phyloP scores from a whole-genome alignment of 257 asterid species.

The Capsicum chinense region DNA sequence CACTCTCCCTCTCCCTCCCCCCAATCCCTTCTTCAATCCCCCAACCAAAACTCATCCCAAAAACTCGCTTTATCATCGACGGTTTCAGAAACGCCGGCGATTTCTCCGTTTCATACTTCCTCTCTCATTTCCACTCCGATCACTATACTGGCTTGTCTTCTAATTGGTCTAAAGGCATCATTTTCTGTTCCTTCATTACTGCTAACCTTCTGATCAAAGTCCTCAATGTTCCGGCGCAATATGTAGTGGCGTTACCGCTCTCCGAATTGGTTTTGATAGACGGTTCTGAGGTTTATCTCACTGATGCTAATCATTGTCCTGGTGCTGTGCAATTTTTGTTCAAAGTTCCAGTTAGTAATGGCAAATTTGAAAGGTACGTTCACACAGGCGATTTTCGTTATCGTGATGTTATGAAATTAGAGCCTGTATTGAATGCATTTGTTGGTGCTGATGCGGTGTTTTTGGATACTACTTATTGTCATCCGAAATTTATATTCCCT shows the following conservation, averaged over 20 bases:
- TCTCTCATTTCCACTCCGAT: slow-evolving; percentile 94
- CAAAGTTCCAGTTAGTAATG: slow-evolving; percentile 54
- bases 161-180: slow-evolving; percentile 73
- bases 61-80: slow-evolving; percentile 82
- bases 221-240: slow-evolving; percentile 59
- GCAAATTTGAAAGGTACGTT: slow-evolving; percentile 69
- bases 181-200: slow-evolving; percentile 72
- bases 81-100: slow-evolving; percentile 69
- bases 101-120: slow-evolving; percentile 82
- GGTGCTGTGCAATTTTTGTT: slow-evolving; percentile 92
- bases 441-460: slow-evolving; percentile 83
- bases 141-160: slow-evolving; percentile 85
- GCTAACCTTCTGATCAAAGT: slow-evolving; percentile 69
- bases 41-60: slow-evolving; percentile 73
- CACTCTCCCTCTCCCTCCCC: slow-evolving; percentile 34
- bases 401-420: slow-evolving; percentile 63
- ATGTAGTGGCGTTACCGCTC: slow-evolving; percentile 58
- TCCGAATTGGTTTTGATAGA: slow-evolving; percentile 55
- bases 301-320: slow-evolving; percentile 95
- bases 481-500: slow-evolving; percentile 85
- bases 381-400: slow-evolving; percentile 94
- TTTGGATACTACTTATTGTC: slow-evolving; percentile 86
- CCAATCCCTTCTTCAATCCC: slow-evolving; percentile 61
- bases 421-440: slow-evolving; percentile 49
- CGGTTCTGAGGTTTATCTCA: slow-evolving; percentile 60